A percentile compares a stretch with the other conserved stretches of the same genome.
Evolutionary conservation across 2,329 filamentous ascomycete genomes (phyloP).

Genomic region (Cladosporium cucumerinum): DNA sequence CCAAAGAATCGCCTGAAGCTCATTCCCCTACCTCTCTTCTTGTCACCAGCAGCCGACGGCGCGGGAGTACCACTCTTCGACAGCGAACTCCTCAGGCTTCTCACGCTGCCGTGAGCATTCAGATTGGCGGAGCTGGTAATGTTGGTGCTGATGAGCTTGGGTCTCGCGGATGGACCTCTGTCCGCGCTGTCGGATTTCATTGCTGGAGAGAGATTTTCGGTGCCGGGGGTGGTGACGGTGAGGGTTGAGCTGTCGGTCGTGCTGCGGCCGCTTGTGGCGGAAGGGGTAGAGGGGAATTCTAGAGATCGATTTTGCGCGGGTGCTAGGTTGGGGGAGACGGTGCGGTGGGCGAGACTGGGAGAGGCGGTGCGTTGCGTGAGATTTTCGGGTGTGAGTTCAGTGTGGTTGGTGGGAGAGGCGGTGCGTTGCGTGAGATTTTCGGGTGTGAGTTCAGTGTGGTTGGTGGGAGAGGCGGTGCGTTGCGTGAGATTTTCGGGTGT

Average conservation of each 20-base stretch:
- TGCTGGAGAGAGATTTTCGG: not conserved
- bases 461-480: not conserved
- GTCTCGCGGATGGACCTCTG: not conserved
- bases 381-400: too few relatives aligned
- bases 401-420: not conserved
- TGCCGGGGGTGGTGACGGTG: not conserved
- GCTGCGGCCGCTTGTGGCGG: conserved; percentile 4
- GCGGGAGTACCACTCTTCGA: not conserved
- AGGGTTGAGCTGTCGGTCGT: not conserved
- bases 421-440: not conserved
- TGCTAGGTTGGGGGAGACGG: not conserved
- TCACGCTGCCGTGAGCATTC: not conserved
- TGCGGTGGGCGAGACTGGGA: not conserved
- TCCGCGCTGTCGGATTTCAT: not conserved
- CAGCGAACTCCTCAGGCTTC: not conserved
- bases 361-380: not conserved
- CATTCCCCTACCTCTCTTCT: conserved; percentile 7
- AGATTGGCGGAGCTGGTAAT: not conserved
- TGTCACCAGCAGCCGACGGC: not conserved
- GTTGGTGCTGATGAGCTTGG: not conserved
- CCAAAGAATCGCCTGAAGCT: conserved; percentile 12
- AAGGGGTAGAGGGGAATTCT: conserved; percentile 4
- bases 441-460: too few relatives aligned
- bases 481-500: not conserved
- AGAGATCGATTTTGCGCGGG: not conserved